Conservation (phyloP, 2,329 filamentous ascomycete genomes). For the Colletotrichum ledebouriae region DNA sequence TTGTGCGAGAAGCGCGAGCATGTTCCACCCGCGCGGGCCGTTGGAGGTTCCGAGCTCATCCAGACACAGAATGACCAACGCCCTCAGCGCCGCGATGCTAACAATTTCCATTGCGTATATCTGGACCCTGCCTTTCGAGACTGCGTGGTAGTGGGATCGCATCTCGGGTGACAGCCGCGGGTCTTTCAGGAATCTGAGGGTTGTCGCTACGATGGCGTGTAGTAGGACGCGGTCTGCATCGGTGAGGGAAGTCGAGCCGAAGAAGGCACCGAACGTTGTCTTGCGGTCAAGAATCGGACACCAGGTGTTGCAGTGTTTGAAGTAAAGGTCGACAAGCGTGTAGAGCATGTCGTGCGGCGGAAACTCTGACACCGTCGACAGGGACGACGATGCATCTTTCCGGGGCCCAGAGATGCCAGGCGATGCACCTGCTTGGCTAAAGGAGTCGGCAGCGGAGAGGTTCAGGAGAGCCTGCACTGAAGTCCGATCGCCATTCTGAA, state of each 20-base stretch:
- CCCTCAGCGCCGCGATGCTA: slow-evolving; percentile 55
- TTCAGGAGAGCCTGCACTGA: slow-evolving; percentile 44
- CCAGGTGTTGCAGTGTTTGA: slow-evolving; percentile 75
- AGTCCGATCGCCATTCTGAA: slow-evolving; percentile 42
- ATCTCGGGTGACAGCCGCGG: slow-evolving; percentile 54
- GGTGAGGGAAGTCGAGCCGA: slow-evolving; percentile 55
- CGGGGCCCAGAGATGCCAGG: slow-evolving; percentile 28
- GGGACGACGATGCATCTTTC: slow-evolving; percentile 48
- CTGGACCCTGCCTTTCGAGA: slow-evolving; percentile 56
- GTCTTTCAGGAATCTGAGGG: slow-evolving; percentile 58
- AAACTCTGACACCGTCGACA: slow-evolving; percentile 61
- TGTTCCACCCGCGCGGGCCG: slow-evolving; percentile 58
- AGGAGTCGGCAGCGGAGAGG: slow-evolving; percentile 38
- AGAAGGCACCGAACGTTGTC: slow-evolving; percentile 56
- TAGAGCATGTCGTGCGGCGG: slow-evolving; percentile 73
- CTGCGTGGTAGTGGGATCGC: slow-evolving; percentile 55
- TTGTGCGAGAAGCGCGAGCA: slow-evolving; percentile 55
- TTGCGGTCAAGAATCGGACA: slow-evolving; percentile 61
- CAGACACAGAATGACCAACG: slow-evolving; percentile 57
- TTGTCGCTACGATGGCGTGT: slow-evolving; percentile 60
- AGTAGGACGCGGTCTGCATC: slow-evolving; percentile 57
- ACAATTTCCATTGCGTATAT: slow-evolving; percentile 59
- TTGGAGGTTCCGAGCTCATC: slow-evolving; percentile 60
- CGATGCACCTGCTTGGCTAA: slow-evolving; percentile 28
- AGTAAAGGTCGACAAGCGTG: slow-evolving; percentile 71